Evolutionary conservation across 2,329 filamentous ascomycete species (phyloP), one percentile per base, ranked within the genome.

Genomic region (Paecilomyces niveus): DNA sequence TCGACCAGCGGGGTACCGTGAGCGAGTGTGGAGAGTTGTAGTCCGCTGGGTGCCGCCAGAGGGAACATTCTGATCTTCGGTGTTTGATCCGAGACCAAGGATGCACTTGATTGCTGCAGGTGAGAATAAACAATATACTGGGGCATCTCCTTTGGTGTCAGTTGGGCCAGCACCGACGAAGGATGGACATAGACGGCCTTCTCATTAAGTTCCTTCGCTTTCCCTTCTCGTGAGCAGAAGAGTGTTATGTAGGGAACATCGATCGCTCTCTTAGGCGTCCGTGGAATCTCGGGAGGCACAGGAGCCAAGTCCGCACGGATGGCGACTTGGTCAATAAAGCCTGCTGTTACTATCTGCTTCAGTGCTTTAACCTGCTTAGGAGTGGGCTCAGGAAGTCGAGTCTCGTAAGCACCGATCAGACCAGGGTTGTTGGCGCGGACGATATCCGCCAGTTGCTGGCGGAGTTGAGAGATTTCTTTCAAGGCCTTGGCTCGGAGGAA

Each of bases 281-380:
- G 81, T 53, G 80, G 75, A 56, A 82, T 75, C 61, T 88, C 85
- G 0, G 87, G 86, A 0, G 90, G 89, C 11, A 81, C 82, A 0
- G 91, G 90, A 0, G 90, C 82, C n/a, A 91, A 79, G 72, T 99
- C 93, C 3, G 90, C 90, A 60, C 94, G 89, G 65, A 97, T 92
- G 53, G 94, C 94, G 49, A 99, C 84, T 65, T 97, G 89, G 74
- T 99, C 94, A 68, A 97, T 86, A 76, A 97, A 97, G 0, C 93
- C 94, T 0, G 91, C 89, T 0, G 93, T 90, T 22, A 90, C 86
- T 76, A 97, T 95, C 70, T 97, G 90, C 72, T 95, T 96, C 29
- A 99, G 80, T 0, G 90, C 86, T 53, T 87, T 86, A 29, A 95
- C 79, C 68, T 92, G 88, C 64, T 86, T 88, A 6, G 85, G 77